Percentiles rank a stretch among this genome's conserved stretches.
phyloP scores from a whole-genome alignment of 805 yeast species.

The Komagataella phaffii region DNA sequence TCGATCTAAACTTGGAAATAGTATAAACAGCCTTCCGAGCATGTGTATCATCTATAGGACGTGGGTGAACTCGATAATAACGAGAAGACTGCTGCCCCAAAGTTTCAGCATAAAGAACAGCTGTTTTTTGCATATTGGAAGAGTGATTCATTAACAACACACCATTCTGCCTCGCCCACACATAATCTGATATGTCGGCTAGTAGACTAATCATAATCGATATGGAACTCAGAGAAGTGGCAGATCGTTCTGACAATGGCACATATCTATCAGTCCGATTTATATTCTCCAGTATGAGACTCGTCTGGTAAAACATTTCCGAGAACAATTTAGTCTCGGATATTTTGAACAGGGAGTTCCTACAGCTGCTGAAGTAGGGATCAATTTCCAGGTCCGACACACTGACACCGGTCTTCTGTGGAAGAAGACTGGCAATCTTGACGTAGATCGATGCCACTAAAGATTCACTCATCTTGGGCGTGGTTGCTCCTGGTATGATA shows the following conservation, averaged over 20 bases:
- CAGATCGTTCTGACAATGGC: conserved; percentile 14
- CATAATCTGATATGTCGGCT: conserved; percentile 23
- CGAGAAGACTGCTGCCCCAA: conserved; percentile 6
- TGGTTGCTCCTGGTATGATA: neutral
- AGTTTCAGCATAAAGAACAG: neutral
- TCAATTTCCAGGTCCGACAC: conserved; percentile 23
- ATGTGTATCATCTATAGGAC: conserved; percentile 11
- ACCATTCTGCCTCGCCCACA: conserved; percentile 17
- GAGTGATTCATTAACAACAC: neutral
- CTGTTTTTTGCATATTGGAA: neutral
- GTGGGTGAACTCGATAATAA: conserved; percentile 20
- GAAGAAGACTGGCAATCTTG: conserved; percentile 20
- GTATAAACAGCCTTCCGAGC: conserved; percentile 9
- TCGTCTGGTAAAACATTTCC: conserved; percentile 16
- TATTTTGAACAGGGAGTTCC: conserved; percentile 18
- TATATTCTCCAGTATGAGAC: conserved; percentile 13
- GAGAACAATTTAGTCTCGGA: conserved; percentile 14
- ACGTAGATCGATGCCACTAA: conserved; percentile 20
- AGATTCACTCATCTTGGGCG: conserved; percentile 5
- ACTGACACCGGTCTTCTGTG: conserved; percentile 20
- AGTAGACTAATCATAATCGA: conserved; percentile 23
- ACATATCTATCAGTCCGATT: conserved; percentile 13
- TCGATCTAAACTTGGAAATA: conserved; percentile 4
- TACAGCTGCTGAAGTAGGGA: conserved; percentile 18
- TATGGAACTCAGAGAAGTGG: conserved; percentile 18